Base-by-base conservation (phyloP, 2,329 filamentous ascomycete species). In the Ophioceras dolichostomum region DNA sequence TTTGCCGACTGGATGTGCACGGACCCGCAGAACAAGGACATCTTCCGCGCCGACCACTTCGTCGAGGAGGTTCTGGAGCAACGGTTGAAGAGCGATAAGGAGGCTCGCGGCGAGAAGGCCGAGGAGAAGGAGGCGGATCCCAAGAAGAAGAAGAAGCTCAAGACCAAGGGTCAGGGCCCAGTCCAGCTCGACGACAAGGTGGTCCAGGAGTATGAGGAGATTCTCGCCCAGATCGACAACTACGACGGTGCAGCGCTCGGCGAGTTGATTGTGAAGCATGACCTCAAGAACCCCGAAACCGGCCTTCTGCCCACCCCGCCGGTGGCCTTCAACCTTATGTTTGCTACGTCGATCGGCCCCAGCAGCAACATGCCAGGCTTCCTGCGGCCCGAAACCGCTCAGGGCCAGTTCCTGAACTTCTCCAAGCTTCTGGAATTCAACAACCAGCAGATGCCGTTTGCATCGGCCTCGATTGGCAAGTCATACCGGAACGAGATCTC, bases 1-100 rank as follows among this genome's bases (percentile, higher is more conserved):
- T 96, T 96, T 55, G 83, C 86, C 61, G 89, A 96, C 60, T 96
- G 84, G 85, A 95, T 96, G 88, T 94, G 85, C 78, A 94, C 94
- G 63, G 91, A 98, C 60, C 86, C 89, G 45, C 93, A 94, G 72
- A 94, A 82, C 52, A 91, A 91, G 56, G 91, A 98, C 60, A 94
- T 95, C 54, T 78, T 98, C 57, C 79, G 91, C 49, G 87, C 91
- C 41, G 91, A 98, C 56, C 91, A 98, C 66, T 76, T 96, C 51
- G 88, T 98, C 47, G 88, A 96, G 69, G 85, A 94, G 51, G 79
- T 95, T 27, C 75, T 98, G 37, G 88, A 95, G 67, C 68, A 76
- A 34, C 74, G 91, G 28, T 64, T 98, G 43, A 89, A 88, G 61
- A 87, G 85, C 37, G 79, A 96, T 66, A 91, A 91, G 67, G 81